Evolutionary conservation across 1,284 basidiomycete species (phyloP).

Genomic region (Ganoderma sinense): DNA sequence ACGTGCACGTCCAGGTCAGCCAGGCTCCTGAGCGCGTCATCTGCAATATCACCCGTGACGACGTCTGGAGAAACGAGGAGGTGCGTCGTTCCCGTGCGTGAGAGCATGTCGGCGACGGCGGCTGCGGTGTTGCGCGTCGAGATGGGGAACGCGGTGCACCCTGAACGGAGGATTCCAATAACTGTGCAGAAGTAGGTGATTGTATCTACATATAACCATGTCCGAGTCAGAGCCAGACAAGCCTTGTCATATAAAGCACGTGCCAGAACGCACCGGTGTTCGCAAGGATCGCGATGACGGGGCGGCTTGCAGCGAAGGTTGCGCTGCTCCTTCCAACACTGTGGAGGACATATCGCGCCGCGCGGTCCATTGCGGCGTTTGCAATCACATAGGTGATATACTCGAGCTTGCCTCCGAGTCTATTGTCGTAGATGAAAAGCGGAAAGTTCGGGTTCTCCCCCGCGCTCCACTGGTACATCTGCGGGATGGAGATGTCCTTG

Average conservation of each 20-base stretch:
- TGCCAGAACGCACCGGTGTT: slow-evolving; percentile 12
- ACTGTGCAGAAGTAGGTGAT: slow-evolving; percentile 42
- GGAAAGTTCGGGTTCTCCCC: slow-evolving; percentile 27
- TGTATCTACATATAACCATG: slow-evolving; percentile 38
- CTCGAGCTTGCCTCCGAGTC: slow-evolving; percentile 8
- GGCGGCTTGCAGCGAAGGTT: slow-evolving; percentile 2
- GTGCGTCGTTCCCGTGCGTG: slow-evolving; percentile 36
- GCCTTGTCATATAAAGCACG: background rate
- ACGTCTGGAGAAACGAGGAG: slow-evolving; percentile 41
- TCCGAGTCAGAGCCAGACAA: too few relatives aligned
- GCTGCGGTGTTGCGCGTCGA: slow-evolving; percentile 48
- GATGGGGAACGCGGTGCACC: slow-evolving; percentile 43
- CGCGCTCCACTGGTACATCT: slow-evolving; percentile 26
- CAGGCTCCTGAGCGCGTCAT: slow-evolving; percentile 13
- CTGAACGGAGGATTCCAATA: slow-evolving; percentile 41
- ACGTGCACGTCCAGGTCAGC: slow-evolving; percentile 2
- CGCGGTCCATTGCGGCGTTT: slow-evolving; percentile 24
- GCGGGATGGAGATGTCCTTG: slow-evolving; percentile 12
- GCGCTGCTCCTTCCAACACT: background rate
- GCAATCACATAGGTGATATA: slow-evolving; percentile 24
- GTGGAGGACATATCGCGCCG: slow-evolving; percentile 23
- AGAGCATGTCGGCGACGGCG: slow-evolving; percentile 45
- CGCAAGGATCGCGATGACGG: slow-evolving; percentile 30
- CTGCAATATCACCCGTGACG: slow-evolving; percentile 12
- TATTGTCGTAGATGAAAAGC: slow-evolving; percentile 15